Conservation (phyloP, 129 eudicot species). For the Daucus carota region DH1_v3.0 NC_030384.2:32770501-32771000, state of each 20-base stretch:
- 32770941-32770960: slow-evolving; percentile 25
- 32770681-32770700: not conserved
- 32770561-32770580: not conserved
- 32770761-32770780: not conserved
- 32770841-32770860: not conserved
- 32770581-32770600: not conserved
- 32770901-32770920: slow-evolving; percentile 19
- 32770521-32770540: not conserved
- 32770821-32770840: not conserved
- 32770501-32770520: not conserved
- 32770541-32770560: not conserved
- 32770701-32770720: not conserved
- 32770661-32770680: not conserved
- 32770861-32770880: not conserved
- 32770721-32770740: not conserved
- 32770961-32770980: slow-evolving; percentile 37
- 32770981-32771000: slow-evolving; percentile 40
- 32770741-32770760: not conserved
- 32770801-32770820: not conserved
- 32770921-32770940: slow-evolving; percentile 26
- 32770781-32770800: slow-evolving; percentile 10
- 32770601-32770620: not conserved
- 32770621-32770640: not conserved
- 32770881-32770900: slow-evolving; percentile 18
- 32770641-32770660: not conserved